Base-by-base conservation (phyloP, 139 green algal species). In the Nannochloris sp. region DNA sequence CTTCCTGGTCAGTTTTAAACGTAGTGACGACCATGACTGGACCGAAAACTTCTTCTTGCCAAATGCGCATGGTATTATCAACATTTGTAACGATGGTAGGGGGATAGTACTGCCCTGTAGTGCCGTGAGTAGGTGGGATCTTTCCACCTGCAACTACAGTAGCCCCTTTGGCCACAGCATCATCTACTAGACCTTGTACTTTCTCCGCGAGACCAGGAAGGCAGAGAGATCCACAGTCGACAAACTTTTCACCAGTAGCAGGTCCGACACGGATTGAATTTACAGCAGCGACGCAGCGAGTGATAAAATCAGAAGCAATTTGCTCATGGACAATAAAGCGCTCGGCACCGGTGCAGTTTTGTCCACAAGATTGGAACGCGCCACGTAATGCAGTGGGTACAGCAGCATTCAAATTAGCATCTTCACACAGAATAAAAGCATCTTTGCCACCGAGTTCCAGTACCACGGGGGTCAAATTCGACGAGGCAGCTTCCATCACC, bases 381-480 rank as follows among this genome's bases (percentile, higher is more conserved):
- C 88, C 91, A 30, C 94, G 87, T 67, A 97, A 55, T 0, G 81
- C 82, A 7, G 87, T 89, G 33, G 89, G 85, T 6, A 93, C 30
- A 58, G 30, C 42, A 33, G 6, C 57, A 87, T 83, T 83, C 0
- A 97, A 54, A 75, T 97, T 68, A 1, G 86, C 88, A 68, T 97
- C 92, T 6, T 95, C 85, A 51, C 81, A 90, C 6, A 99, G 82
- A 31, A 99, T 89, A 61, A 99, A 89, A 13, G 93, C 68, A 75
- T 97, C 92, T 73, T 99, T 99, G 34, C 93, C 93, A 9, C 93
- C 93, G 53, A 99, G 84, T 83, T 99, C 93, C 63, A 99, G 81
- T 36, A 92, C 84, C 25, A 97, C 90, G 1, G 93, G 93, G 3
- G 92, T 97, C 30, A 96, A 79, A 19, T 69, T 89, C 6, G 77